A percentile compares a stretch with the other conserved stretches of the same genome.
These are phyloP conservation scores for Bonia amplexicaulis DNA, from an alignment of 176 grass and related monocot species.

Conservation along the genomic window DNA sequence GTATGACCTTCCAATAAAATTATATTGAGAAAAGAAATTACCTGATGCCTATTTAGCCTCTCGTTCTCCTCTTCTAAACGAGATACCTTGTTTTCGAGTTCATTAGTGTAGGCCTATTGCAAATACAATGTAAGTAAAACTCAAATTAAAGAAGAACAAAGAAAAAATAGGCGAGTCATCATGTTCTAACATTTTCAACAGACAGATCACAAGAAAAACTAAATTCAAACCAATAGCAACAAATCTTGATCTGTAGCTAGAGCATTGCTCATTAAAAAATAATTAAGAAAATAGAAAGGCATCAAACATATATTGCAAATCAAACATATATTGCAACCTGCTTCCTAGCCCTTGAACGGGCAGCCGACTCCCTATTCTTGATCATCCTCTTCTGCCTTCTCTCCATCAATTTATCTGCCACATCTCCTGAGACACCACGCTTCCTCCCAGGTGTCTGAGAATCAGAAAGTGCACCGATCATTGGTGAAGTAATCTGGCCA, in stretches of 20 bases:
- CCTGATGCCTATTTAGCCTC: slow-evolving; percentile 84
- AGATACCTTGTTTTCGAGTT: slow-evolving; percentile 96
- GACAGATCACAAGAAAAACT: slow-evolving; percentile 10
- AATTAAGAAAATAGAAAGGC: not conserved
- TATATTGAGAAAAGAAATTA: slow-evolving; percentile 31
- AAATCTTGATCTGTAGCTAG: not conserved
- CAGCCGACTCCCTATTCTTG: slow-evolving; percentile 96
- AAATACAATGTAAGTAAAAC: slow-evolving; percentile 32
- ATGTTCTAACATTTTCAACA: not conserved
- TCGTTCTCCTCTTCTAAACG: slow-evolving; percentile 86
- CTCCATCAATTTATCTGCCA: slow-evolving; percentile 63
- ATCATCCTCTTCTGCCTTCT: slow-evolving; percentile 99
- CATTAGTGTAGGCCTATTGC: slow-evolving; percentile 92
- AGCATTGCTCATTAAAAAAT: not conserved
- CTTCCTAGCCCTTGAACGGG: slow-evolving; percentile 97
- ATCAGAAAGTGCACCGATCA: slow-evolving; percentile 47
- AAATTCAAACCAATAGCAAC: not conserved
- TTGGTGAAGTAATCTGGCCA: slow-evolving; percentile 38
- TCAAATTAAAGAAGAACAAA: not conserved
- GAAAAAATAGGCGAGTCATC: not conserved
- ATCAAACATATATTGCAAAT: slow-evolving; percentile 26
- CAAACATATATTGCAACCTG: slow-evolving; percentile 52
- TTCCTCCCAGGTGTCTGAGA: slow-evolving; percentile 57
- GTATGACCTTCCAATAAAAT: not conserved
- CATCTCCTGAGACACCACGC: slow-evolving; percentile 43